Conservation (phyloP, 2,329 filamentous ascomycete species). For the Triangularia setosa region DNA sequence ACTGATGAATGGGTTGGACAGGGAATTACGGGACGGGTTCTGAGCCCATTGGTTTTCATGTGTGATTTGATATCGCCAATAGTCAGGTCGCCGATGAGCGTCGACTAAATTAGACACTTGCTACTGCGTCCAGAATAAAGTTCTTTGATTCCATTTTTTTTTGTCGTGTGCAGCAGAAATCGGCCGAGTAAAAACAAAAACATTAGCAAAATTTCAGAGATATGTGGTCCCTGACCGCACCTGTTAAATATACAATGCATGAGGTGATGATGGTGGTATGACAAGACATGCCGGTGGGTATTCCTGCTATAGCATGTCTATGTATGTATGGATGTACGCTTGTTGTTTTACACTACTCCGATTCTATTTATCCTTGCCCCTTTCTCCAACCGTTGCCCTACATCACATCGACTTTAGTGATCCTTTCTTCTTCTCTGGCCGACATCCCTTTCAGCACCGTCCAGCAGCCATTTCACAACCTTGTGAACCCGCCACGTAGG, state of each 20-base stretch:
- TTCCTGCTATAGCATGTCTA: not conserved
- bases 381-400: not conserved
- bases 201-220: not conserved
- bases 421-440: too few relatives aligned
- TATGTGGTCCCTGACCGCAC: not conserved
- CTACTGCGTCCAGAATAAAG: constrained; percentile 13
- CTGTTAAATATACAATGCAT: not conserved
- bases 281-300: too few relatives aligned
- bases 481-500: too few relatives aligned
- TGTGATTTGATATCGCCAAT: constrained; percentile 22
- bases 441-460: too few relatives aligned
- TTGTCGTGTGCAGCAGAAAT: not conserved
- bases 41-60: constrained; percentile 23
- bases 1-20: constrained; percentile 27
- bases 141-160: not conserved
- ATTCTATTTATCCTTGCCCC: not conserved
- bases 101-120: constrained; percentile 25
- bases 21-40: constrained; percentile 20
- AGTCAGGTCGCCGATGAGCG: constrained; percentile 18
- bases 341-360: not conserved
- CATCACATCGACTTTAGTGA: not conserved
- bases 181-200: not conserved
- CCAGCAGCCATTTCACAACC: too few relatives aligned
- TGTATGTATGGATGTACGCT: not conserved
- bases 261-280: too few relatives aligned